phyloP scores from a whole-genome alignment of 2,329 filamentous ascomycete genomes.

The Incumbomyces delicatus region DNA sequence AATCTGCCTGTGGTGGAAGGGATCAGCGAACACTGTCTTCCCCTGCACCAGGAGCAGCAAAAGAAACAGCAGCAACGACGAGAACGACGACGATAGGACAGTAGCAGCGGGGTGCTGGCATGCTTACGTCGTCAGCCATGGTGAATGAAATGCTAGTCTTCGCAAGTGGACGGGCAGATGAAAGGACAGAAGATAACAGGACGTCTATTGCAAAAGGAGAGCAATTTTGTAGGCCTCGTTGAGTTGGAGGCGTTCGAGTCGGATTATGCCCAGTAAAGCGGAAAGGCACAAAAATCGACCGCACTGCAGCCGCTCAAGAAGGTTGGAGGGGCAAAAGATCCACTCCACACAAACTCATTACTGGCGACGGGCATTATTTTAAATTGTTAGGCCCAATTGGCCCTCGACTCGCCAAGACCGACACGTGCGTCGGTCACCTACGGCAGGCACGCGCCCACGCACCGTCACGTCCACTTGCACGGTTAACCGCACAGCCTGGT shows the following conservation, averaged over 20 bases:
- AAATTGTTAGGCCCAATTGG: no score
- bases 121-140: slow-evolving; percentile 7
- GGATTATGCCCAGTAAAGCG: no score
- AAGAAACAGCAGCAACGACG: no score
- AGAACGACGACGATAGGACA: no score
- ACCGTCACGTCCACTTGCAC: no score
- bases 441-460: no score
- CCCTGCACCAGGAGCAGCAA: not conserved
- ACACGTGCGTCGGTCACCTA: no score
- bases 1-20: slow-evolving; percentile 48
- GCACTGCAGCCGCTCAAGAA: no score
- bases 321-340: slow-evolving; percentile 4
- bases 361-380: no score
- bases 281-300: slow-evolving; percentile 4
- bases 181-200: not conserved
- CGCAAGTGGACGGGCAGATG: not conserved
- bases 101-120: no score
- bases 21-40: not conserved
- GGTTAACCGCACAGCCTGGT: not conserved
- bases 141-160: not conserved
- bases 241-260: not conserved
- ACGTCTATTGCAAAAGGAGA: slow-evolving; percentile 2
- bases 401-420: no score
- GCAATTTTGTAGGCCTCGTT: not conserved
- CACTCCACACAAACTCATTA: no score